Evolutionary conservation across 2,329 filamentous ascomycete genomes (phyloP).

Genomic region (Pyrenochaeta sp.): DNA sequence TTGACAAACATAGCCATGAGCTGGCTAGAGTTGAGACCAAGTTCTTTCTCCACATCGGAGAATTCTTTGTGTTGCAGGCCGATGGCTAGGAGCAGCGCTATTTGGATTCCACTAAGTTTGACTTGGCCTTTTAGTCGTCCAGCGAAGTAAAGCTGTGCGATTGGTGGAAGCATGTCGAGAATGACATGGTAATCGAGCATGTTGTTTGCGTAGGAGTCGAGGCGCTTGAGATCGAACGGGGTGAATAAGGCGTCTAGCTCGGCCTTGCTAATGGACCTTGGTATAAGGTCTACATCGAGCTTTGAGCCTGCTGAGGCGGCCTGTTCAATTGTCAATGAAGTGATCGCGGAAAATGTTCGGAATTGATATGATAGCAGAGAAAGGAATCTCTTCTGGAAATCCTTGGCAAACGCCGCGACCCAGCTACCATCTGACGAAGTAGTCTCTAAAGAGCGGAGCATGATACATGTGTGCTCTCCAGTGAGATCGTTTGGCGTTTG

Average conservation of each 20-base stretch:
- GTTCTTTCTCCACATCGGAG: conserved; percentile 79
- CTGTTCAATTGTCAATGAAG: conserved; percentile 88
- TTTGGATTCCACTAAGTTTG: conserved; percentile 81
- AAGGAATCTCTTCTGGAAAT: conserved; percentile 95
- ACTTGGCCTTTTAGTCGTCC: conserved; percentile 74
- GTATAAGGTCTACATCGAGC: conserved; percentile 63
- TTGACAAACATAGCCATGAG: conserved; percentile 97
- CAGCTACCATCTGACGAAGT: conserved; percentile 72
- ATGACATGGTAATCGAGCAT: conserved; percentile 98
- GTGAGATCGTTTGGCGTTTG: conserved; percentile 97
- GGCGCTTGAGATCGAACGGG: conserved; percentile 91
- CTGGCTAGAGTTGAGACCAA: conserved; percentile 77
- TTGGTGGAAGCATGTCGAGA: conserved; percentile 84
- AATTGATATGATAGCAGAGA: conserved; percentile 93
- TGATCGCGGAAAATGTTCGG: conserved; percentile 77
- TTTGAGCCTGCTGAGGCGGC: conserved; percentile 78
- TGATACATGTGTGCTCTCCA: conserved; percentile 96
- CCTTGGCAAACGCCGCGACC: conserved; percentile 88
- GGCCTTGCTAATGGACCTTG: conserved; percentile 70
- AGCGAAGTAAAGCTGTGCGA: conserved; percentile 86
- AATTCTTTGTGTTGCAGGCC: conserved; percentile 91
- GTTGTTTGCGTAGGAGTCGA: conserved; percentile 96
- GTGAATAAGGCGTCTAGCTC: conserved; percentile 82
- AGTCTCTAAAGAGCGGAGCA: conserved; percentile 79
- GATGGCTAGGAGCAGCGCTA: conserved; percentile 83